Evolutionary conservation across 305 asterid species (phyloP), one percentile per base, ranked within the genome.

Genomic region (Striga hermonthica): DNA sequence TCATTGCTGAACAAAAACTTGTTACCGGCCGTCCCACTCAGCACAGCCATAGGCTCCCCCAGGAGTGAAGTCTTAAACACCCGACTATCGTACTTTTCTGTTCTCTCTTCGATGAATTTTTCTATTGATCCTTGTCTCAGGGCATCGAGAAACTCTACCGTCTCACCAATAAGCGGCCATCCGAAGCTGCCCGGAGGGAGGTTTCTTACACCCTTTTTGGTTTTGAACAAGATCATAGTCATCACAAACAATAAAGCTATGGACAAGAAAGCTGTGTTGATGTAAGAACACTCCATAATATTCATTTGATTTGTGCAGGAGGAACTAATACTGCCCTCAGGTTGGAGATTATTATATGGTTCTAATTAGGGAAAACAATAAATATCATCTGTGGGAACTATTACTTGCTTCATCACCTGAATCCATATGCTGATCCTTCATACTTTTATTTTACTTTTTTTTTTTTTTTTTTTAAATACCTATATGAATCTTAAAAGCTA

Each of bases 1-100:
- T 79, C 86, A 6, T 85, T 87, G 14, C 80, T 66, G 80, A 83
- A 87, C 74, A 87, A 47, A 60, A 83, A 83, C 12, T 83, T 83
- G 59, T 85, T 85, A 9, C 84, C 90, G 0, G 76, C 74, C 1
- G 87, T 61, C 4, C 95, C 88, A 35, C 82, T 78, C 34, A 85
- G 6, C 1, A 87, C 85, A 0, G 70, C 90, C 78, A 81, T 44
- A 1, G n/a, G 61, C 68, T 85, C 88, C 60, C 95, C 92, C 63
- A 83, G 55, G 16, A 87, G 2, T 0, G 64, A 66, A 7, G 92
- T 85, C 62, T 75, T 85, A 74, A 83, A 85, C 6, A 85, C 82
- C 6, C 60, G 70, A 35, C 74, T 65, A 0, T 65, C 44, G 76
- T 84, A 77, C 13, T 80, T 85, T 7, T 67, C 69, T 60, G 58